Evolutionary conservation across 305 asterid species (phyloP).

Genomic region (Fraxinus albicans): DNA sequence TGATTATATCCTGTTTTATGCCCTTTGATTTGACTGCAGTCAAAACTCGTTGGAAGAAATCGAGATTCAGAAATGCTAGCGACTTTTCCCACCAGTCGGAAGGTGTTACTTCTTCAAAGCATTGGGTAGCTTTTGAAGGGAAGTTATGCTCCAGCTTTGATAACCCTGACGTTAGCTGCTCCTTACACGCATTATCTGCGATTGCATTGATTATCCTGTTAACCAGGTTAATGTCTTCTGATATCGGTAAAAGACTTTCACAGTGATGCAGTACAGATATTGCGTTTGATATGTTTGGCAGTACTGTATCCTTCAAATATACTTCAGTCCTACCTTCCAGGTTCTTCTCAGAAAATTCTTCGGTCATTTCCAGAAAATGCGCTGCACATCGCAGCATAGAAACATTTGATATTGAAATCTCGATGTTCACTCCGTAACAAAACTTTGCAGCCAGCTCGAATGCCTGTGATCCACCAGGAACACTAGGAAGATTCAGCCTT

Average conservation of each 20-base stretch:
- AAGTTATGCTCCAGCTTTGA: slow-evolving; percentile 74
- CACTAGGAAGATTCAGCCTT: slow-evolving; percentile 49
- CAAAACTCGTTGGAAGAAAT: slow-evolving; percentile 69
- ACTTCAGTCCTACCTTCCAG: slow-evolving; percentile 64
- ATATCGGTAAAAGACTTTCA: slow-evolving; percentile 51
- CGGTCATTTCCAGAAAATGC: slow-evolving; percentile 82
- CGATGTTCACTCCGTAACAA: slow-evolving; percentile 76
- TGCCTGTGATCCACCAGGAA: slow-evolving; percentile 88
- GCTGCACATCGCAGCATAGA: slow-evolving; percentile 71
- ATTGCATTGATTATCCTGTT: slow-evolving; percentile 57
- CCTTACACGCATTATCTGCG: slow-evolving; percentile 77
- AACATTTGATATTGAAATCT: slow-evolving; percentile 57
- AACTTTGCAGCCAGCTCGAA: slow-evolving; percentile 89
- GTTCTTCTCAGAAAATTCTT: slow-evolving; percentile 73
- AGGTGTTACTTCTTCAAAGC: slow-evolving; percentile 49
- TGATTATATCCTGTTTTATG: slow-evolving; percentile 74
- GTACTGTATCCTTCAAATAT: slow-evolving; percentile 54
- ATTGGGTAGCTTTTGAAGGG: slow-evolving; percentile 41
- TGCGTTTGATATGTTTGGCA: slow-evolving; percentile 61
- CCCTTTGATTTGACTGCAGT: slow-evolving; percentile 77
- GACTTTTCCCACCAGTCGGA: slow-evolving; percentile 88
- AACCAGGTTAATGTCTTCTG: slow-evolving; percentile 67
- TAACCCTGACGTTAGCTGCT: slow-evolving; percentile 77
- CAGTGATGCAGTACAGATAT: slow-evolving; percentile 74
- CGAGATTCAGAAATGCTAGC: slow-evolving; percentile 56